Evolutionary conservation across 768 basidiomycete species (phyloP), one percentile per base, ranked within the genome.

Genomic region (Hypholoma sublateritium): DNA sequence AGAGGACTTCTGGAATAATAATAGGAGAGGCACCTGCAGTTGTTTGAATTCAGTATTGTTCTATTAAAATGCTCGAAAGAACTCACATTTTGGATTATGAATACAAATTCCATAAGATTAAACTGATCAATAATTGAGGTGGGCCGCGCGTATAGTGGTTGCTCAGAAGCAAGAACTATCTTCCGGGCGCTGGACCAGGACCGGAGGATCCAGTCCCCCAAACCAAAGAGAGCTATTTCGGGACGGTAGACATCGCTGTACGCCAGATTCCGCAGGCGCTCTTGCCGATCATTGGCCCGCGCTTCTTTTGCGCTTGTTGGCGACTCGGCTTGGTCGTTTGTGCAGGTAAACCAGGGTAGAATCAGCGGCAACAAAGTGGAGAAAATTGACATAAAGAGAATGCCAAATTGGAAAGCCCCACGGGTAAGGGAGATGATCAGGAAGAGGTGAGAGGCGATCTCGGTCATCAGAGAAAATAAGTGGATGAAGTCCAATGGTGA

Each of bases 131-230:
- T 61, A 34, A 86, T 71, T 7, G 81, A 78, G 17, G 79, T 71
- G 43, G 79, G 74, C 52, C 73, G 72, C 43, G 73, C 69, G 56
- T 71, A 70, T 60, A 70, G 62, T 63, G 76, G 67, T 56, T 77
- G 77, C 62, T 87, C 84, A 24, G 83, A 80, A 13, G 81, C 80
- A 51, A 88, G 72, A 44, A 86, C 80, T 17, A 82, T 70, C 66
- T 77, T 81, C 62, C 86, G 76, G 3, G 91, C 83, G 32, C 72
- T 76, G 4, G 86, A 79, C 93, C 93, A 95, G 6, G 84, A 83
- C 54, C 82, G 78, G 56, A 95, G 73, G 53, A 95, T 87, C 93
- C 93, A 95, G 37, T 90, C 87, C 11, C 85, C 87, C 14, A 95
- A 78, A 4, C 90, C 90, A 69, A 93, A 95, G 3, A 95, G 76